Evolutionary conservation across 352 stramenopile genomes (phyloP).

Genomic region (Phytophthora lateralis): DNA sequence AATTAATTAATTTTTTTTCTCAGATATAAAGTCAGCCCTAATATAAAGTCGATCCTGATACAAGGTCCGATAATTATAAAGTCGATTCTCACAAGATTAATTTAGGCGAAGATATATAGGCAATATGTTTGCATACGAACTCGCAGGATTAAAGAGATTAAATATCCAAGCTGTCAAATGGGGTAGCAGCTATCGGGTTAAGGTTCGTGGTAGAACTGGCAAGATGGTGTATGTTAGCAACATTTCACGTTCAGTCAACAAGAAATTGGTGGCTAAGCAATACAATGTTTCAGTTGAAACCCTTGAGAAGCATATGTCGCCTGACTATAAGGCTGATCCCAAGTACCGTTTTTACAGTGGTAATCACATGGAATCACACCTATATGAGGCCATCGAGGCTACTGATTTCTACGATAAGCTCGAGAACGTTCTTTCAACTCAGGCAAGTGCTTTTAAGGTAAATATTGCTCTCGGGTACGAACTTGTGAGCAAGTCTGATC

Average conservation of each 20-base stretch:
- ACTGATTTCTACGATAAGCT: slow-evolving; percentile 10
- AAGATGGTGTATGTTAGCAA: slow-evolving; percentile 24
- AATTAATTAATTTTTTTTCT: slow-evolving; percentile 10
- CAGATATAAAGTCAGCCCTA: slow-evolving; percentile 1
- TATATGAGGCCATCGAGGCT: slow-evolving; percentile 11
- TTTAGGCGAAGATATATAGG: slow-evolving; percentile 19
- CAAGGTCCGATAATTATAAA: slow-evolving; percentile 8
- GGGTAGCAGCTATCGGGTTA: slow-evolving; percentile 26
- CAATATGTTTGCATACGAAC: slow-evolving; percentile 28
- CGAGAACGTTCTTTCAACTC: slow-evolving; percentile 17
- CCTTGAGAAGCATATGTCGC: not conserved
- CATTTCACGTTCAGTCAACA: slow-evolving; percentile 8
- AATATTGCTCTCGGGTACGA: too few relatives aligned
- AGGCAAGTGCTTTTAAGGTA: slow-evolving; percentile 12
- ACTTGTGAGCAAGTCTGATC: too few relatives aligned
- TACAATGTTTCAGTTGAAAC: slow-evolving; percentile 19
- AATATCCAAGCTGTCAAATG: slow-evolving; percentile 18
- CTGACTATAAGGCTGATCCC: slow-evolving; percentile 12
- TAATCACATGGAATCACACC: not conserved
- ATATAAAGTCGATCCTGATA: not conserved
- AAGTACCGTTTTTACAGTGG: slow-evolving; percentile 18
- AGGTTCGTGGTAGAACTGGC: slow-evolving; percentile 18
- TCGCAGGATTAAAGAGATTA: slow-evolving; percentile 3
- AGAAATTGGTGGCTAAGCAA: not conserved
- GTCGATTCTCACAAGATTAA: slow-evolving; percentile 9